Conservation (phyloP, 1,284 basidiomycete genomes). For the Ustilago trichophora region DNA sequence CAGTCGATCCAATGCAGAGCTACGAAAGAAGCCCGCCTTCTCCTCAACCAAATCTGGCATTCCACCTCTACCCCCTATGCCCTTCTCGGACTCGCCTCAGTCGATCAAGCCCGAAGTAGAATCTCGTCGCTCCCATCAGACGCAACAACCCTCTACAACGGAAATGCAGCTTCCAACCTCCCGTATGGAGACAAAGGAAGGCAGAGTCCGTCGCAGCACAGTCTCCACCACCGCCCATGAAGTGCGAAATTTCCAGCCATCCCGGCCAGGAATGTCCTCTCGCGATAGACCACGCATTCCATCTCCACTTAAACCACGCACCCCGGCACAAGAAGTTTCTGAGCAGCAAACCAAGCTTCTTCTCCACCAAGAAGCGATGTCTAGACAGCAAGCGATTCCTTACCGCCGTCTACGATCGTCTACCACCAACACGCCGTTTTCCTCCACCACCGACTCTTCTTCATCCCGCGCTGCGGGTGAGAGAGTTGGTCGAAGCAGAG, state of each 20-base stretch:
- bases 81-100: not conserved
- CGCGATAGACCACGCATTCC: conserved; percentile 41
- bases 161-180: conserved; percentile 4
- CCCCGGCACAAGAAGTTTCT: conserved; percentile 12
- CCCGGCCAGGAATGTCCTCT: conserved; percentile 35
- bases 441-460: too few species aligned
- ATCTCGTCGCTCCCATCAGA: not conserved
- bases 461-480: too few species aligned
- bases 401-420: conserved; percentile 16
- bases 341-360: too few species aligned
- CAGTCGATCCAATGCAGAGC: conserved; percentile 23
- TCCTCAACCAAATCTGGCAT: not conserved
- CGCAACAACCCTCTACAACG: conserved; percentile 1
- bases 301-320: conserved; percentile 34
- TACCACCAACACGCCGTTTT: conserved; percentile 19
- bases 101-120: not conserved
- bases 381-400: conserved; percentile 24
- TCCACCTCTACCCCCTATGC: conserved; percentile 4
- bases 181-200: too few species aligned
- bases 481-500: not conserved
- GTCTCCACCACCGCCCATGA: not conserved
- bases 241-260: conserved; percentile 7
- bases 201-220: too few species aligned
- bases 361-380: too few species aligned
- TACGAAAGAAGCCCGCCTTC: conserved; percentile 15